Conservation (phyloP, 192 early-diverging fungal species). For the Borealophlyctis nickersoniae region DNA sequence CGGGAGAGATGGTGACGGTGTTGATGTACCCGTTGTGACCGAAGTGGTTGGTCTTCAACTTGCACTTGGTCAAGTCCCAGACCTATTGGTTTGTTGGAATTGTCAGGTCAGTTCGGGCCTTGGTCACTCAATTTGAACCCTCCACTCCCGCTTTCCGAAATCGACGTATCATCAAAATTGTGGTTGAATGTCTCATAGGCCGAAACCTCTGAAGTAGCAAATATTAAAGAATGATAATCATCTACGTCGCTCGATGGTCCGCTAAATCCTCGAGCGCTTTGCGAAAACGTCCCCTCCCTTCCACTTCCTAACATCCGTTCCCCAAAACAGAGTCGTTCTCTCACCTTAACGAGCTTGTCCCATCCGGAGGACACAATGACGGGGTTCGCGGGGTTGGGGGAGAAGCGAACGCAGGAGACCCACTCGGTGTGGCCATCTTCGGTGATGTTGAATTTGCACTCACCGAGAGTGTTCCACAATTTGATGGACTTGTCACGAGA, state of each 20-base stretch:
- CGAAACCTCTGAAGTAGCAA: slow-evolving; percentile 50
- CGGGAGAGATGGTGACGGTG: slow-evolving; percentile 97
- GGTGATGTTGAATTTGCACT: slow-evolving; percentile 99
- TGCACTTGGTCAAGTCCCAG: slow-evolving; percentile 98
- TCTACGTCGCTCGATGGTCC: slow-evolving; percentile 9
- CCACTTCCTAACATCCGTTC: background rate
- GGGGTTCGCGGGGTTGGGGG: slow-evolving; percentile 97
- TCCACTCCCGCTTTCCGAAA: too few species aligned
- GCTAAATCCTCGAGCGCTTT: background rate
- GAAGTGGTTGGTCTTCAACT: slow-evolving; percentile 98
- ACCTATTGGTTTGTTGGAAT: too few species aligned
- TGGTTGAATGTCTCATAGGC: slow-evolving; percentile 49
- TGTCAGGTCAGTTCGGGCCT: too few species aligned
- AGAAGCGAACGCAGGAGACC: slow-evolving; percentile 99
- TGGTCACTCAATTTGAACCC: too few species aligned
- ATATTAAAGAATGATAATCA: slow-evolving; percentile 36
- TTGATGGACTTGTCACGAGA: slow-evolving; percentile 99
- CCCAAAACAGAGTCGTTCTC: slow-evolving; percentile 5
- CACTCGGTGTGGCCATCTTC: slow-evolving; percentile 97
- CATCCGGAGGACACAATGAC: slow-evolving; percentile 97
- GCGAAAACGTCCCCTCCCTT: background rate
- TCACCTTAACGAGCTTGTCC: slow-evolving; percentile 99
- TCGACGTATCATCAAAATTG: too few species aligned
- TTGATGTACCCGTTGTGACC: slow-evolving; percentile 98
- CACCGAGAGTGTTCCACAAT: slow-evolving; percentile 99